These are phyloP conservation scores for Botryotinia calthae DNA, from an alignment of 2,329 filamentous ascomycete genomes.

Conservation along the genomic window DNA sequence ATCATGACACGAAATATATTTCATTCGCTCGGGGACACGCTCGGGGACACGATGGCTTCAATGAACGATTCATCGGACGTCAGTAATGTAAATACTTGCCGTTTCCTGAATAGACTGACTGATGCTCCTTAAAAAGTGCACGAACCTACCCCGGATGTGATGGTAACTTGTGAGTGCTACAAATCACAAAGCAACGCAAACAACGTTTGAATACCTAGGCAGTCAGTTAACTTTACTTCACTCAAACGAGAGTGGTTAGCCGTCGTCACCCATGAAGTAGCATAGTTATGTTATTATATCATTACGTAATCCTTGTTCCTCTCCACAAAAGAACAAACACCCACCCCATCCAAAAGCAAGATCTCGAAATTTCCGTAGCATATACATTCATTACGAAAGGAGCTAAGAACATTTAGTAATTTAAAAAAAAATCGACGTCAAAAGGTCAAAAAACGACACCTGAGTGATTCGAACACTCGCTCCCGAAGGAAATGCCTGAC, in stretches of 20 bases:
- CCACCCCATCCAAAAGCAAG: neutral
- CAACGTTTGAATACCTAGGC: too few species aligned
- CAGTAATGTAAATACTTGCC: neutral
- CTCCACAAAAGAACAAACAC: neutral
- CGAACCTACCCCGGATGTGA: neutral
- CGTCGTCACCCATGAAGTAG: neutral
- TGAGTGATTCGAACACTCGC: conserved; percentile 46
- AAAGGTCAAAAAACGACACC: conserved; percentile 33
- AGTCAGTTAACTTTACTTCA: neutral
- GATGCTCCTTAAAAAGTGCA: neutral
- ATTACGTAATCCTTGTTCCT: neutral
- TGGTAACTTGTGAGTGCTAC: neutral
- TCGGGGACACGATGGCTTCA: neutral
- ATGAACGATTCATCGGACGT: neutral
- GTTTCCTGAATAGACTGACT: neutral
- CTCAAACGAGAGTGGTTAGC: neutral
- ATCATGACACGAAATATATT: neutral
- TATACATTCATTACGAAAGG: too few species aligned
- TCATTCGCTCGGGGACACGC: too few species aligned
- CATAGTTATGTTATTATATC: neutral
- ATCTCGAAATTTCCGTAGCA: neutral
- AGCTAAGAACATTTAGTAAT: neutral
- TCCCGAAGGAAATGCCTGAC: conserved; percentile 42
- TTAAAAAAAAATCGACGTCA: too few species aligned
- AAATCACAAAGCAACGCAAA: neutral